A percentile compares a stretch with the other conserved stretches of the same genome.
Conservation (phyloP, 257 asterid genomes). For the Primulina huaijiensis region DNA sequence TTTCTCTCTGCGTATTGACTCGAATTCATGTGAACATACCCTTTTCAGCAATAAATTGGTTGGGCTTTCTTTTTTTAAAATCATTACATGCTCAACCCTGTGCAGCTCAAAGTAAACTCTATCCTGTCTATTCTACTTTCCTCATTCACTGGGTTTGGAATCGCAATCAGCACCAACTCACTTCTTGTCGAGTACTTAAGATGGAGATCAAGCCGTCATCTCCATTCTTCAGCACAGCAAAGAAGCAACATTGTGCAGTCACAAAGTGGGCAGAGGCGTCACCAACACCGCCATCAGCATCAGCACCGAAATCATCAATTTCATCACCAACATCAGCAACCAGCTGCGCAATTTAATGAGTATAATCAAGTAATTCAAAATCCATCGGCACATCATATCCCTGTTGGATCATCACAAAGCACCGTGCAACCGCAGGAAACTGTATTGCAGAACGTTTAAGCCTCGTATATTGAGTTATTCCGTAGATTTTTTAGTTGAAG, state of each 20-base stretch:
- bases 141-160: conserved; percentile 94
- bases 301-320: conserved; percentile 5
- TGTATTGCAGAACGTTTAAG: too few relatives aligned
- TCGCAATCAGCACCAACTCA: conserved; percentile 87
- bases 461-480: too few relatives aligned
- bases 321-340: conserved; percentile 31
- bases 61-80: too few relatives aligned
- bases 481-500: too few relatives aligned
- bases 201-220: conserved; percentile 69
- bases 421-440: too few relatives aligned
- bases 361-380: too few relatives aligned
- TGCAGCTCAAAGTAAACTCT: conserved; percentile 80
- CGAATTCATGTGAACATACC: too few relatives aligned
- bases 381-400: too few relatives aligned
- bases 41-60: not conserved
- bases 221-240: conserved; percentile 36
- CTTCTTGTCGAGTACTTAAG: conserved; percentile 84
- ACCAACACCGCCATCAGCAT: conserved; percentile 27
- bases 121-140: conserved; percentile 85
- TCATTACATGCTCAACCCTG: too few relatives aligned
- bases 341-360: not conserved
- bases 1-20: not conserved
- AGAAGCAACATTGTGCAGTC: conserved; percentile 18
- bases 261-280: conserved; percentile 30
- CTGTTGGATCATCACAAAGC: too few relatives aligned